Evolutionary conservation across 768 basidiomycete genomes (phyloP), one percentile per base, ranked within the genome.

Genomic region (Russula abietina): DNA sequence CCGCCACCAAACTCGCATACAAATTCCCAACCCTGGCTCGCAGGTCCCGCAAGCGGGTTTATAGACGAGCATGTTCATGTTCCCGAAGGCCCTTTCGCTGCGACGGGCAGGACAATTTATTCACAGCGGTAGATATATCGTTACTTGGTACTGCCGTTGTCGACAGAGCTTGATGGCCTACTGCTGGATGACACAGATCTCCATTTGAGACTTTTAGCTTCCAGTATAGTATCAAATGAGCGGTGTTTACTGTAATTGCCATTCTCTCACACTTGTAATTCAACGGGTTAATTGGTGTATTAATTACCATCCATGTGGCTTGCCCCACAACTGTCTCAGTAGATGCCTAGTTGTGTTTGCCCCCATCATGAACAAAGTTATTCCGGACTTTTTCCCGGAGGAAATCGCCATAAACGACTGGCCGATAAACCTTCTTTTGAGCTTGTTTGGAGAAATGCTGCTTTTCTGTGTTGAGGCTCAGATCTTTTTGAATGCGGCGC

Each of bases 321-420:
- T 38, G 33, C 51, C 16, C 16, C 41, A 46, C 24, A 10, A 32
- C 58, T 19, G 19, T 55, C 57, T 38, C n/a, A 39, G 58, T 36
- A 22, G 60, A 66, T 41, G 66, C 64, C 62, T 64, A 65, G 51
- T 76, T 71, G 46, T 76, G 73, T 65, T 68, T 73, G 52, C 75
- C 74, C 33, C 70, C 69, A 19, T 70, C 76, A 73, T 12, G 76
- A 76, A 43, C 77, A 74, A 94, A 94, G 70, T 93, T 94, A 51
- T 72, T 81, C 11, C 79, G 81, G 39, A 94, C 90, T 70, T 94
- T 94, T 19, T 70, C 71, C 70, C 83, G 57, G 64, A 95, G 75
- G 72, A 91, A 94, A 6, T 92, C 82, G 3, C 93, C 91, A 73
- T 96, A 95, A 1, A 84, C 73, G 1, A 88, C 79, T 0, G 84